Base-by-base conservation (phyloP, 768 basidiomycete genomes). In the Pleurotus tuber-regium region DNA sequence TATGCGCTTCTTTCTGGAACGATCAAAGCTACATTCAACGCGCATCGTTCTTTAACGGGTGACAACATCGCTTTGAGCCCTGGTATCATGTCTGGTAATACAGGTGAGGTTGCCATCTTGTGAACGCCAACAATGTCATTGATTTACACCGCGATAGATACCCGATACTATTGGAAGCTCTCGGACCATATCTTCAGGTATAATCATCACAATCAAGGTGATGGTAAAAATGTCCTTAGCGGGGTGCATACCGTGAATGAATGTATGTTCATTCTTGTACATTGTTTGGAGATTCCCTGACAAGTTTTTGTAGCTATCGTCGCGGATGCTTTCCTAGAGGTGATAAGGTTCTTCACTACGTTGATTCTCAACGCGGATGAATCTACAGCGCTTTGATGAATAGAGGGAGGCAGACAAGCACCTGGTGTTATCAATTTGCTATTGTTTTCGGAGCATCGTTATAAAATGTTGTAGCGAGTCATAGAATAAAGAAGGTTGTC, bases 171-270 rank as follows among this genome's bases (percentile, higher is more conserved):
- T 59, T 83, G 83, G 82, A 66, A 76, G 28, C 66, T 84, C 29
- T 75, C 79, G 4, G 60, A 66, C 30, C 75, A 80, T 57, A 89
- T 91, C 54, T 89, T 87, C 76, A 80, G 88, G 16, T 91, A 89
- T 61, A 71, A 62, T 51, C 78, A 80, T 52, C 63, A 64, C 10
- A 75, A 74, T 52, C 64, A 61, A 16, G 71, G 65, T 6, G 66
- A 67, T 33, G 59, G 59, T 24, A 61, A 63, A 0, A 66, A 62
- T 16, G 60, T 66, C 24, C 56, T 71, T 19, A 66, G 66, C 43
- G 75, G 76, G 1, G 66, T 84, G n/a, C 89, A 89, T 63, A 87
- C 87, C 2, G 78, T 89, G 23, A 79, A 89, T 52, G 89, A 89
- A 74, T 74, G 86, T 84, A 59, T 60, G 79, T 61, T 10, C 9